Evolutionary conservation across 768 basidiomycete species (phyloP), one percentile per base, ranked within the genome.

Genomic region (Psilocybe subaeruginosa): DNA sequence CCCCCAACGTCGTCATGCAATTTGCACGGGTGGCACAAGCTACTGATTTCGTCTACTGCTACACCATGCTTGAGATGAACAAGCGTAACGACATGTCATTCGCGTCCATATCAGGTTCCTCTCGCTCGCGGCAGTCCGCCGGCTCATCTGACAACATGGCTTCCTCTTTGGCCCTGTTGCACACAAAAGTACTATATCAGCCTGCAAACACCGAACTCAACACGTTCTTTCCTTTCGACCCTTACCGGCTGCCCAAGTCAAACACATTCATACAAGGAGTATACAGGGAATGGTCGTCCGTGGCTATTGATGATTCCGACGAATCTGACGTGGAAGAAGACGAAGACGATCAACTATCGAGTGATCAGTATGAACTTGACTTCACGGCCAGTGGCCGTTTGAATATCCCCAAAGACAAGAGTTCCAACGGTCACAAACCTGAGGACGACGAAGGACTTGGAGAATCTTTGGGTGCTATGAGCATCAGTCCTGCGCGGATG

Each of bases 151-250:
- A 63, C 19, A 56, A 47, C 19, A 43, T 60, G 5, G 43, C 58
- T 1, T 55, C 60, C 4, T 58, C 63, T 19, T 35, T 64, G 52
- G 53, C 64, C 9, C 27, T 65, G 19, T 35, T 62, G 8, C 58
- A 65, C 23, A 48, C 66, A 4, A 68, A 65, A 46, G 33, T 69
- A 14, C 56, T 65, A n/a, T 63, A 59, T 39, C 63, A 66, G 51
- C 62, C 68, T n/a, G 66, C 80, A 61, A 84, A 84, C 54, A 79
- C 84, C 8, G 94, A 96, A 61, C 81, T 99, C 58, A 95, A 94
- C 70, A 87, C 89, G 9, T 99, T 98, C 79, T 99, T 99, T 80
- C 97, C 97, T 0, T 99, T 99, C 72, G 97, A 99, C 73, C 97
- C 97, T 2, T 99, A 94, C 78, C 91, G 89, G 61, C 86, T 99